phyloP scores from a whole-genome alignment of 169 alveolate species.

The Cryptosporidium parvum region DNA sequence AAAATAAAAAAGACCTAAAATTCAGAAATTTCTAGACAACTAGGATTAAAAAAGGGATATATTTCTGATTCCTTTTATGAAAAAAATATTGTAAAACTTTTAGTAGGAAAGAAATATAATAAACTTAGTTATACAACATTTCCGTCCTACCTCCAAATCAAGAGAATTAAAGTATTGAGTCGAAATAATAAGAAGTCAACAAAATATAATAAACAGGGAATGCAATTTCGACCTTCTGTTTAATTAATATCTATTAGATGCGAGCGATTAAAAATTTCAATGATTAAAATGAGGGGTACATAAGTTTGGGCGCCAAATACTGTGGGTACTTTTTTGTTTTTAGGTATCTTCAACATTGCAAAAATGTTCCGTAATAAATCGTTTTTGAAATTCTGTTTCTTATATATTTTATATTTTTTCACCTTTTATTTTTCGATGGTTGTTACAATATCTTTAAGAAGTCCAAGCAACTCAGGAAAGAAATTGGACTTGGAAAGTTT shows the following conservation, averaged over 20 bases:
- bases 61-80: not conserved
- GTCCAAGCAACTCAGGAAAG: not conserved
- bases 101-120: not conserved
- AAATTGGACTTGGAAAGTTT: slow-evolving; percentile 2
- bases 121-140: not conserved
- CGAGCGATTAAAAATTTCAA: not conserved
- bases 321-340: not conserved
- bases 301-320: not conserved
- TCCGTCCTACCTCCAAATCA: not conserved
- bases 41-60: not conserved
- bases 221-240: not conserved
- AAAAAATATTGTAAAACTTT: not conserved
- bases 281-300: not conserved
- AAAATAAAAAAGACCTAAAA: not conserved
- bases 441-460: slow-evolving; percentile 30
- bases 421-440: slow-evolving; percentile 22
- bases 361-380: not conserved
- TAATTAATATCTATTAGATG: not conserved
- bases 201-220: not conserved
- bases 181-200: not conserved
- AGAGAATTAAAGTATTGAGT: not conserved
- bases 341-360: not conserved
- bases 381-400: not conserved
- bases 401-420: not conserved
- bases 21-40: not conserved